Percentiles rank a stretch among this genome's conserved stretches.
These are phyloP conservation scores for Dendrostoma leiphaemia DNA, from an alignment of 2,329 filamentous ascomycete genomes.

Conservation along the genomic window DNA sequence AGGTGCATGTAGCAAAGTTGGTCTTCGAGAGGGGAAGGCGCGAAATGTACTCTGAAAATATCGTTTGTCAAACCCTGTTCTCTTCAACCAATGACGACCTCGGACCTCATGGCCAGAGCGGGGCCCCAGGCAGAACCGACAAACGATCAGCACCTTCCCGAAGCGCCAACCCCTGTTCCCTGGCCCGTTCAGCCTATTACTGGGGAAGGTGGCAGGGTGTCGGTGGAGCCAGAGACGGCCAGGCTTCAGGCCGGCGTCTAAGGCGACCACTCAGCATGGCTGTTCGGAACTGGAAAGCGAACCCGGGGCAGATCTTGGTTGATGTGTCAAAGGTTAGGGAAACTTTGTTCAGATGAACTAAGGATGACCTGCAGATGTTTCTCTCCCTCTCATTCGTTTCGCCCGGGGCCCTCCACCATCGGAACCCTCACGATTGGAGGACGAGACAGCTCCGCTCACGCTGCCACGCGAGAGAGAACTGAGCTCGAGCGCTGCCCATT, in stretches of 20 bases:
- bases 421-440: constrained; percentile 11
- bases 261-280: constrained; percentile 21
- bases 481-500: not conserved
- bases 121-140: not conserved
- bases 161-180: not conserved
- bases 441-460: not conserved
- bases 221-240: constrained; percentile 12
- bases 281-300: not conserved
- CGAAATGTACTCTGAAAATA: too few relatives aligned
- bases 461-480: constrained; percentile 3
- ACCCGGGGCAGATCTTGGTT: constrained; percentile 15
- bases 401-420: constrained; percentile 1
- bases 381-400: constrained; percentile 9
- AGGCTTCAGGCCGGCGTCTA: constrained; percentile 30
- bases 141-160: constrained; percentile 1
- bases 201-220: not conserved
- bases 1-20: too few relatives aligned
- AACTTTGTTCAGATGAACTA: constrained; percentile 1
- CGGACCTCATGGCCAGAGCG: not conserved
- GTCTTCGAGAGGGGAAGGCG: too few relatives aligned
- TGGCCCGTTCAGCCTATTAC: not conserved
- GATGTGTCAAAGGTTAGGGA: too few relatives aligned
- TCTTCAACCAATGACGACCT: not conserved
- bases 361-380: constrained; percentile 13
- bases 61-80: too few relatives aligned